phyloP scores from a whole-genome alignment of 768 basidiomycete species.

The Termitomyces titanicus region DNA sequence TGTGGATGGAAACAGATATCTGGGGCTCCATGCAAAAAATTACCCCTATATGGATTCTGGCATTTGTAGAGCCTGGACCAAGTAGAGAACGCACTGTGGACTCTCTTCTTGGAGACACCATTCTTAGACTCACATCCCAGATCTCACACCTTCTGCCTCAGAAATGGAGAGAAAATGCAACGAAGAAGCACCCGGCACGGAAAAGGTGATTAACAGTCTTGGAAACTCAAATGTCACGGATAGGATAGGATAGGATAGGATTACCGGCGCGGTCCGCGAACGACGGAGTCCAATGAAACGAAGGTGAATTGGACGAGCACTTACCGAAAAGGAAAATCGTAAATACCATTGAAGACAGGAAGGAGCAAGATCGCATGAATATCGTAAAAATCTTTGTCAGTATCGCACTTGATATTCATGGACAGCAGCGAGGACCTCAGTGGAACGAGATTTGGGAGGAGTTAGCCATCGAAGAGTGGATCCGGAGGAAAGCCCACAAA shows the following conservation, averaged over 20 bases:
- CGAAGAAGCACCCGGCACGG: slow-evolving; percentile 25
- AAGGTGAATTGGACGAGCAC: not conserved
- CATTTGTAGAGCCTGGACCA: not conserved
- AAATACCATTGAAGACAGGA: slow-evolving; percentile 3
- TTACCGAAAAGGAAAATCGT: slow-evolving; percentile 11
- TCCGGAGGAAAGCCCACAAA: too few species aligned
- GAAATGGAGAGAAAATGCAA: slow-evolving; percentile 35
- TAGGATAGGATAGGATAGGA: too few species aligned
- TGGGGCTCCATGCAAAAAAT: too few species aligned
- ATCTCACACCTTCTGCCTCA: slow-evolving; percentile 35
- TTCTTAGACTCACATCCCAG: slow-evolving; percentile 42
- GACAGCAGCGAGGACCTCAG: not conserved
- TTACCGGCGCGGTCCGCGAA: too few species aligned
- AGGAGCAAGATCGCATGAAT: slow-evolving; percentile 3
- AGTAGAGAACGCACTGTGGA: slow-evolving; percentile 22
- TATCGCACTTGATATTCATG: not conserved
- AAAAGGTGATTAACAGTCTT: slow-evolving; percentile 32
- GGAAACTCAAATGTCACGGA: not conserved
- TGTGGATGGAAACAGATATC: slow-evolving; percentile 28
- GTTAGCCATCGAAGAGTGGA: not conserved
- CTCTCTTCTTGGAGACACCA: slow-evolving; percentile 33
- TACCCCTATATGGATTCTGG: too few species aligned
- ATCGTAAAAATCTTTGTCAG: not conserved
- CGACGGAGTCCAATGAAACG: too few species aligned
- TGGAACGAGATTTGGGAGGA: not conserved